phyloP scores from a whole-genome alignment of 371 early-diverging fungal genomes.

The Mortierella sp. region DNA sequence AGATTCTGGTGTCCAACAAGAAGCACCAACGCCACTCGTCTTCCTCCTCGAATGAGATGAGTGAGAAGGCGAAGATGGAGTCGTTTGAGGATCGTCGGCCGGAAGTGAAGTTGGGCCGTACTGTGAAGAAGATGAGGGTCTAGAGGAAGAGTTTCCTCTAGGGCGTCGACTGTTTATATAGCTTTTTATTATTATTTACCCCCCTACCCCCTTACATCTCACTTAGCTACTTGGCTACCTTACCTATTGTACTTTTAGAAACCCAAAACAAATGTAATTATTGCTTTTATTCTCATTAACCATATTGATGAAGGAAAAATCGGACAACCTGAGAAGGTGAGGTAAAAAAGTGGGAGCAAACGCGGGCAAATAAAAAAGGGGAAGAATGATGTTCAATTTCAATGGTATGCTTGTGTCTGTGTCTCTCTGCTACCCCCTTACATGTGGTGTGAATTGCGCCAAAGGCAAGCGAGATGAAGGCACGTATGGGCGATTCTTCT shows the following conservation, averaged over 20 bases:
- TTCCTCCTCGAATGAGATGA: not conserved
- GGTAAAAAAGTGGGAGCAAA: not conserved
- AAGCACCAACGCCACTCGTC: conserved; percentile 32
- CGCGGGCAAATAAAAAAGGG: not conserved
- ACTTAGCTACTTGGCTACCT: not conserved
- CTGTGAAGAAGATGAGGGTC: conserved; percentile 41
- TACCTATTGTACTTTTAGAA: conserved; percentile 10
- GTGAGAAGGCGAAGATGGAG: conserved; percentile 17
- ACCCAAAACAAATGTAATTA: not conserved
- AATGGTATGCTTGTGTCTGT: not conserved
- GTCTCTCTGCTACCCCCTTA: not conserved
- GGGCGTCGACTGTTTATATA: not conserved
- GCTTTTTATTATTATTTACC: not conserved
- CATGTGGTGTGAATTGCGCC: not conserved
- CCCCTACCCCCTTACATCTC: not conserved
- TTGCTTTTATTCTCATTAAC: not conserved
- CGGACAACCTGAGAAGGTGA: not conserved
- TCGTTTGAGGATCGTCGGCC: not conserved
- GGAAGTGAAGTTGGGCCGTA: conserved; percentile 7
- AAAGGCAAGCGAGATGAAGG: not conserved
- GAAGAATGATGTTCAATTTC: not conserved
- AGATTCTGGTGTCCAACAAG: conserved; percentile 36
- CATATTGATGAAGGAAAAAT: not conserved
- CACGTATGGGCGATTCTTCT: not conserved
- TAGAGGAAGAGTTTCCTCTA: not conserved